Conservation (phyloP, 805 yeast genomes). For the Ogataea pini region DNA sequence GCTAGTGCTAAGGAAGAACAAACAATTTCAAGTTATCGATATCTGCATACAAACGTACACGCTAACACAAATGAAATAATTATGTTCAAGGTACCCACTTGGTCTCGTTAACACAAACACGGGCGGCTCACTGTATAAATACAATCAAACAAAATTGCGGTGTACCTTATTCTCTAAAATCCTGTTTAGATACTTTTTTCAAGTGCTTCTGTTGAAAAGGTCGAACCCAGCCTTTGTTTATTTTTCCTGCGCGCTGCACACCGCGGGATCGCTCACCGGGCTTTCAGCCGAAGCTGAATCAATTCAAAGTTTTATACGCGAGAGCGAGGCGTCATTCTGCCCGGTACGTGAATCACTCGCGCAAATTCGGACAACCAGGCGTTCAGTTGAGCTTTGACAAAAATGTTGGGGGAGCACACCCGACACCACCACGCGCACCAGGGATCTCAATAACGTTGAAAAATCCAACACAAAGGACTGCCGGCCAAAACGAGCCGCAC, state of each 20-base stretch:
- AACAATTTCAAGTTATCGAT: conserved; percentile 6
- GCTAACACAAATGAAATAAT: neutral
- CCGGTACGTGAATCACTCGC: neutral
- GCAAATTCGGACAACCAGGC: neutral
- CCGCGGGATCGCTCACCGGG: neutral
- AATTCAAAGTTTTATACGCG: too few relatives aligned
- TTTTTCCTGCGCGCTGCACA: conserved; percentile 1
- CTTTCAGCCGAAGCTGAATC: too few relatives aligned
- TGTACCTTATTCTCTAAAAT: neutral
- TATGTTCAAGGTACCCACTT: neutral
- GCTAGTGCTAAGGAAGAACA: conserved; percentile 4
- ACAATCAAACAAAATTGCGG: neutral
- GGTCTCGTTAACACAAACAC: conserved; percentile 1
- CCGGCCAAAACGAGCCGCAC: neutral
- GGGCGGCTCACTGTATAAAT: conserved; percentile 1
- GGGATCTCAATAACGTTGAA: neutral
- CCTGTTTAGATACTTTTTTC: neutral
- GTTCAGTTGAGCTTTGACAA: conserved; percentile 13
- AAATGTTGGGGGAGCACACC: conserved; percentile 9
- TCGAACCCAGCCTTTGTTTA: conserved; percentile 6
- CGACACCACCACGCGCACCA: conserved; percentile 2
- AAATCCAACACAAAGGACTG: conserved; percentile 6
- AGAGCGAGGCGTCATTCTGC: neutral
- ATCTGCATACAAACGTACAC: conserved; percentile 7
- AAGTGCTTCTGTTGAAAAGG: conserved; percentile 5